phyloP scores from a whole-genome alignment of 805 yeast species.

The Candida pini region DNA sequence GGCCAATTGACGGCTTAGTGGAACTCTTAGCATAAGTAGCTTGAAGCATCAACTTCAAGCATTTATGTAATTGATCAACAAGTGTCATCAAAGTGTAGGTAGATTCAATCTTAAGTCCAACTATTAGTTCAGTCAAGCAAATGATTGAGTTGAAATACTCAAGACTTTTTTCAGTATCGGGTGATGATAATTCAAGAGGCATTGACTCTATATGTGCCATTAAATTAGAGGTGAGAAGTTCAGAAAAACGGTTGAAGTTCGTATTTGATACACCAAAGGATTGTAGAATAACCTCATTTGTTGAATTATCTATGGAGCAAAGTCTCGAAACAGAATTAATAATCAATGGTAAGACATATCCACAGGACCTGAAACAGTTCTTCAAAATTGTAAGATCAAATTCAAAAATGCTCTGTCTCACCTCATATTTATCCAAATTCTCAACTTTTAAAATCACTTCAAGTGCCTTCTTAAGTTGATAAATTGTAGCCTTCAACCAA shows the following conservation, averaged over 20 bases:
- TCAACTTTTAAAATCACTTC: slow-evolving; percentile 25
- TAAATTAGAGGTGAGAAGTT: slow-evolving; percentile 6
- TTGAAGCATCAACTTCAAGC: slow-evolving; percentile 10
- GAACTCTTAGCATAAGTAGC: too few relatives aligned
- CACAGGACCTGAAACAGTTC: slow-evolving; percentile 31
- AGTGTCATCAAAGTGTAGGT: slow-evolving; percentile 5
- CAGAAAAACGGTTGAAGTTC: slow-evolving; percentile 8
- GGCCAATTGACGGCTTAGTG: too few relatives aligned
- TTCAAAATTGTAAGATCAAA: slow-evolving; percentile 28
- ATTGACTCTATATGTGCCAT: slow-evolving; percentile 12
- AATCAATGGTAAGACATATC: slow-evolving; percentile 30
- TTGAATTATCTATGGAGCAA: slow-evolving; percentile 13
- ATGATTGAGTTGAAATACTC: slow-evolving; percentile 7
- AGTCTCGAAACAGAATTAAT: slow-evolving; percentile 26
- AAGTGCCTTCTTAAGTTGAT: slow-evolving; percentile 45
- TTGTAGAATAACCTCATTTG: slow-evolving; percentile 5
- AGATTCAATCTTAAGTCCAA: slow-evolving; percentile 4
- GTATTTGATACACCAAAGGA: slow-evolving; percentile 10
- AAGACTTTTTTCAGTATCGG: slow-evolving; percentile 21
- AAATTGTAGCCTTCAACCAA: slow-evolving; percentile 52
- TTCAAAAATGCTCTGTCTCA: slow-evolving; percentile 26
- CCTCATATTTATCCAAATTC: slow-evolving; percentile 25
- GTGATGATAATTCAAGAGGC: slow-evolving; percentile 17
- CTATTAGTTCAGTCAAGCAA: slow-evolving; percentile 7
- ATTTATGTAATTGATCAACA: slow-evolving; percentile 8